Evolutionary conservation across 768 basidiomycete species (phyloP).

Genomic region (Tylopilus vinaceipallidus): DNA sequence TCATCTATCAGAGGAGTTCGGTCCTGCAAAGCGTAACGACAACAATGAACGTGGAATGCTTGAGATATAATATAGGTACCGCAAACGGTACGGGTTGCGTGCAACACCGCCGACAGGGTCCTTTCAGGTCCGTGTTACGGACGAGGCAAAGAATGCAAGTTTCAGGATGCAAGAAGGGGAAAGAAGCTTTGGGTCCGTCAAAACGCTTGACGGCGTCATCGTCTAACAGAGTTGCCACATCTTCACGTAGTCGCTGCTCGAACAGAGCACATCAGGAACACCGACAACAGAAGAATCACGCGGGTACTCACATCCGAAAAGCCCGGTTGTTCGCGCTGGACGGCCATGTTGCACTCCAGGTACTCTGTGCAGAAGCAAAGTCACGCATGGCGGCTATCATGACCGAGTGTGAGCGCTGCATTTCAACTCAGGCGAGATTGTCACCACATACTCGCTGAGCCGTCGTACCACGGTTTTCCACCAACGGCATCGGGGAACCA

Average conservation of each 20-base stretch:
- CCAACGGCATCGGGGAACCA: slow-evolving; percentile 49
- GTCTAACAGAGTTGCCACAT: slow-evolving; percentile 32
- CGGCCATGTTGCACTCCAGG: slow-evolving; percentile 81
- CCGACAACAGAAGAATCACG: no score
- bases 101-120: slow-evolving; percentile 1
- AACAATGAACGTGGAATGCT: background rate
- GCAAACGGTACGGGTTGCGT: background rate
- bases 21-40: no score
- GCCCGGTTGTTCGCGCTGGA: slow-evolving; percentile 56
- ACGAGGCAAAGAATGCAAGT: background rate
- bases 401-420: slow-evolving; percentile 1
- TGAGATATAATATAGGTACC: background rate
- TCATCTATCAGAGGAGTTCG: no score
- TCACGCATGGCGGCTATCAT: slow-evolving; percentile 62
- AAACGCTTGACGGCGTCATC: background rate
- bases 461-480: slow-evolving; percentile 59
- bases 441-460: slow-evolving; percentile 44
- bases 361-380: slow-evolving; percentile 56
- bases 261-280: background rate
- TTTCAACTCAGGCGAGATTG: slow-evolving; percentile 14
- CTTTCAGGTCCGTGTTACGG: background rate
- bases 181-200: background rate
- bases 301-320: slow-evolving; percentile 55
- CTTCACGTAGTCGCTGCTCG: slow-evolving; percentile 31
- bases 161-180: background rate